Evolutionary conservation across 805 yeast species (phyloP), one percentile per base, ranked within the genome.

Genomic region (Candida arabinofermentans): DNA sequence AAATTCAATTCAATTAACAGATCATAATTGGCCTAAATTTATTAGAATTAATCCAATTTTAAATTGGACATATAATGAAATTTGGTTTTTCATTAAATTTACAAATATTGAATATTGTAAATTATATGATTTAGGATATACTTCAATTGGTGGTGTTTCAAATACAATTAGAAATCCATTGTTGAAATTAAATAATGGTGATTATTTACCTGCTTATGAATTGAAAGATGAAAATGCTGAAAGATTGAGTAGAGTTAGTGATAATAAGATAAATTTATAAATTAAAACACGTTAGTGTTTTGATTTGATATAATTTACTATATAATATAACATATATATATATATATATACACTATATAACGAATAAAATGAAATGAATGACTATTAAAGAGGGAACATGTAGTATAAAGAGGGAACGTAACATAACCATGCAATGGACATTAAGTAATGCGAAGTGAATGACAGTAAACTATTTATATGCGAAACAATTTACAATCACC

Each of bases 21-120:
- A 91, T 56, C 82, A 81, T 44, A 81, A 88, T 43, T 93, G 98
- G 98, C 99, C 99, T 4, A 66, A 71, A 22, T 91, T 93, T 57
- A 64, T 82, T 48, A 65, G 99, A 37, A 69, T 90, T 4, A 95
- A 90, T 55, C 98, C 99, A 0, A 79, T 93, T 6, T 69, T 93
- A 33, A 86, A 86, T 42, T 93, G 98, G 98, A 76, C 75, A 31
- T 84, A 86, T 51, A 73, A 75, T 17, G 86, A 89, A 43, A 72
- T 93, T 2, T 93, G 99, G 99, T 77, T 78, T 49, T 90, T 91
- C 56, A 62, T 91, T 37, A 63, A 79, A 17, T 74, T 66, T 18
- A 66, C 78, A 17, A 57, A 71, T n/a, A 71, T 83, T 32, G 72
- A 72, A 3, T 89, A 91, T 59, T 91, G 98, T 59, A 53, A 58